Percentiles rank a stretch among this genome's conserved stretches.
Conservation (phyloP, 257 asterid species). For the Solanum virginianum region DNA sequence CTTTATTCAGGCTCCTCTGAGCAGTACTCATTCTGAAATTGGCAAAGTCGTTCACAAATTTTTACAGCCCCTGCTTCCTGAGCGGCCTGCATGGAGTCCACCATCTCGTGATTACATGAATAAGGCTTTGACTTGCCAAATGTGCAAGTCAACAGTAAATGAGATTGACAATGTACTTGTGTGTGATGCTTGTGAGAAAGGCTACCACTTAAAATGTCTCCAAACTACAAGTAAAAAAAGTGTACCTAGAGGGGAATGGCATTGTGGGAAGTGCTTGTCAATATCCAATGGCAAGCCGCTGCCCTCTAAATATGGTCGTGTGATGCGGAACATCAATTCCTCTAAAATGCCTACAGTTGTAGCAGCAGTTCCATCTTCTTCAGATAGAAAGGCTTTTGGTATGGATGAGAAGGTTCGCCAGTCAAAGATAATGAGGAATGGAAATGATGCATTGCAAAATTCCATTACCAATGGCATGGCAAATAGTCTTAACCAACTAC, state of each 20-base stretch:
- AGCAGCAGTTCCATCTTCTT: conserved; percentile 25
- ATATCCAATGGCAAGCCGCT: conserved; percentile 76
- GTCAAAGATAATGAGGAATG: conserved; percentile 29
- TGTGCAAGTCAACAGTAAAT: conserved; percentile 40
- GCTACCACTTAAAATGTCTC: conserved; percentile 89
- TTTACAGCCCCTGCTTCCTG: conserved; percentile 40
- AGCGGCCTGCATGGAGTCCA: conserved; percentile 63
- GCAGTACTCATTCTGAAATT: conserved; percentile 63
- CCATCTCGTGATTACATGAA: conserved; percentile 93
- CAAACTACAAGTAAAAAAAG: conserved; percentile 46
- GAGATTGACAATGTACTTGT: conserved; percentile 69
- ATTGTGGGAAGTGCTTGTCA: conserved; percentile 80
- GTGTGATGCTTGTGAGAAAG: conserved; percentile 96
- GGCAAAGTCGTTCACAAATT: conserved; percentile 69
- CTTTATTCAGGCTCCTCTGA: conserved; percentile 25
- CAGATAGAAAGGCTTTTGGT: conserved; percentile 30
- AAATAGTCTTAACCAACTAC: conserved; percentile 18
- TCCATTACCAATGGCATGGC: conserved; percentile 17
- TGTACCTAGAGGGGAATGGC: conserved; percentile 89
- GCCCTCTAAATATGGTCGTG: conserved; percentile 98
- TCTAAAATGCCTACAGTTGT: conserved; percentile 35
- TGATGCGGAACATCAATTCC: conserved; percentile 58
- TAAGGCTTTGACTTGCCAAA: conserved; percentile 64
- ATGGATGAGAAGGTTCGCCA: conserved; percentile 33
- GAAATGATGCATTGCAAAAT: conserved; percentile 27